Evolutionary conservation across 2,329 filamentous ascomycete species (phyloP).

Genomic region (Colletotrichum eremochloae): DNA sequence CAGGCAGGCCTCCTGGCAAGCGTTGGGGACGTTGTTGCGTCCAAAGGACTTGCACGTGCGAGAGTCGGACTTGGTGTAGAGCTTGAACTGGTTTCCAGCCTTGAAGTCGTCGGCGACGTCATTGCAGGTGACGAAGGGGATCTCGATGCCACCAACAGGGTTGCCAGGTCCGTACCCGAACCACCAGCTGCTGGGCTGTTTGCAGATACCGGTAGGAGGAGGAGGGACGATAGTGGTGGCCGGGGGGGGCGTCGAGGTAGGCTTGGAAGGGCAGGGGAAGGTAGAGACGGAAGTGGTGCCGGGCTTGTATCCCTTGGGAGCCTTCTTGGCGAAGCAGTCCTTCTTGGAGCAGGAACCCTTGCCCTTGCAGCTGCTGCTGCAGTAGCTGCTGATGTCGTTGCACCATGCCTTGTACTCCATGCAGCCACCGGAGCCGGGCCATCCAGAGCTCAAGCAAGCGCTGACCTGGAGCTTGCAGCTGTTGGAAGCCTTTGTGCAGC

Average conservation of each 20-base stretch:
- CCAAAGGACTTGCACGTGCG: conserved; percentile 60
- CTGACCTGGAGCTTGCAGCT: conserved; percentile 62
- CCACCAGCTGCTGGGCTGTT: conserved; percentile 66
- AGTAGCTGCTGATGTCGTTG: conserved; percentile 60
- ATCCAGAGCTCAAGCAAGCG: conserved; percentile 67
- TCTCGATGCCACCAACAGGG: conserved; percentile 64
- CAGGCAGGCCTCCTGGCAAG: conserved; percentile 67
- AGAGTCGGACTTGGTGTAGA: conserved; percentile 61
- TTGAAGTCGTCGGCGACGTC: conserved; percentile 59
- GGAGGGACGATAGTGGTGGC: conserved; percentile 56
- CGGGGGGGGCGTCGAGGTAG: conserved; percentile 46
- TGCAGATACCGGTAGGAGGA: conserved; percentile 65
- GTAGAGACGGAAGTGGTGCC: conserved; percentile 49
- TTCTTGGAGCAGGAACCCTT: conserved; percentile 56
- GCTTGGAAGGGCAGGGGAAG: conserved; percentile 43
- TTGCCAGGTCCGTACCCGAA: conserved; percentile 77
- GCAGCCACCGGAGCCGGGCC: conserved; percentile 62
- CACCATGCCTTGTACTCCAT: conserved; percentile 66
- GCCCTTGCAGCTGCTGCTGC: conserved; percentile 52
- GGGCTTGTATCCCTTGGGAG: conserved; percentile 53
- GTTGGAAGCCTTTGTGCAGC: conserved; percentile 59
- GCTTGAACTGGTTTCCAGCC: conserved; percentile 62
- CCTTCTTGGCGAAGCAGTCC: conserved; percentile 58
- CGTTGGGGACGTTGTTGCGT: conserved; percentile 53
- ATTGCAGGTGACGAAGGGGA: conserved; percentile 69